Evolutionary conservation across 2,329 filamentous ascomycete species (phyloP).

Genomic region (Fusarium virguliforme): DNA sequence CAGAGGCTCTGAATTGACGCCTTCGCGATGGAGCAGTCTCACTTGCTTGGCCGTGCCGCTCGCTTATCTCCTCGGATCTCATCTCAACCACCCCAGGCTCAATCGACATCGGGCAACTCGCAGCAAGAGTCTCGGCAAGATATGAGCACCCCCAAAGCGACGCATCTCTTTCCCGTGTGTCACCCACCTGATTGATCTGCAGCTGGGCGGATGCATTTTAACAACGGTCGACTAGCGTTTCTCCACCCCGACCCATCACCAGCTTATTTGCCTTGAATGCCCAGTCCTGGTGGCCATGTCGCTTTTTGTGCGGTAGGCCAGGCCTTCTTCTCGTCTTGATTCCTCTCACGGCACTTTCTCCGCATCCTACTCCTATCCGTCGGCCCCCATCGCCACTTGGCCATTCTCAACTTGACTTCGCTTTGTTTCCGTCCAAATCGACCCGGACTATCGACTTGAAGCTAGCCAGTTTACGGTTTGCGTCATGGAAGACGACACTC

Average conservation of each 20-base stretch:
- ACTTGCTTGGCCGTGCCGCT: conserved; percentile 31
- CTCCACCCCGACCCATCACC: conserved; percentile 44
- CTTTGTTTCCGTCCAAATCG: conserved; percentile 1
- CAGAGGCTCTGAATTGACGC: conserved; percentile 16
- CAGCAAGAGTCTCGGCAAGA: conserved; percentile 38
- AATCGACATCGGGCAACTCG: conserved; percentile 34
- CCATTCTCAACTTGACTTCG: neutral
- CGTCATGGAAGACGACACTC: conserved; percentile 37
- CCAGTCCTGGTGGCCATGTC: conserved; percentile 26
- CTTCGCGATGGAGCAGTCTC: conserved; percentile 17
- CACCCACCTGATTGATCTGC: conserved; percentile 49
- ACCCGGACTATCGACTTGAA: conserved; percentile 8
- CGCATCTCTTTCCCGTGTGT: conserved; percentile 45
- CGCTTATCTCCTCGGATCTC: conserved; percentile 39
- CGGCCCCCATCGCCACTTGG: neutral
- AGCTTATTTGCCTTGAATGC: conserved; percentile 36
- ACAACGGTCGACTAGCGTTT: conserved; percentile 42
- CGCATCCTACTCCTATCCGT: conserved; percentile 4
- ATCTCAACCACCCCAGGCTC: conserved; percentile 15
- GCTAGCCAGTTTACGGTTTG: conserved; percentile 13
- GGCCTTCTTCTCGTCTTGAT: conserved; percentile 16
- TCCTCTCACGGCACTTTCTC: conserved; percentile 17
- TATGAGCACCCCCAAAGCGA: conserved; percentile 33
- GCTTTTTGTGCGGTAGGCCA: conserved; percentile 19
- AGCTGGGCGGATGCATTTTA: conserved; percentile 42